These are phyloP conservation scores for Cryomyces antarcticus DNA, from an alignment of 495 filamentous ascomycete genomes.

Conservation along the genomic window DNA sequence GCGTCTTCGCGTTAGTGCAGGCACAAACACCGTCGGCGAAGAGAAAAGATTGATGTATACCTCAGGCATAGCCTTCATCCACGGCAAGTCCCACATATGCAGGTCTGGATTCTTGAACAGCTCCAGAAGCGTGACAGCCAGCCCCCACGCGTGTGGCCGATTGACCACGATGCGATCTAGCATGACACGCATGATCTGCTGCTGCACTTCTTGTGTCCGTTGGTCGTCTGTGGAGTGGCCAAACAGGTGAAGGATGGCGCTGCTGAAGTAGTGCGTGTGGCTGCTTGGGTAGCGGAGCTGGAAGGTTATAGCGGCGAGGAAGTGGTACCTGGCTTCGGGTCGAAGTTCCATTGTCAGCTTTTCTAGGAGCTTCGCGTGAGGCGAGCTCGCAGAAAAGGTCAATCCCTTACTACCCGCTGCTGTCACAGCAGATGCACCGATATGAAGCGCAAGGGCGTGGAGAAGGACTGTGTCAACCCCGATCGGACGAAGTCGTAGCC, in stretches of 20 bases:
- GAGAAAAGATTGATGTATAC: conserved; percentile 23
- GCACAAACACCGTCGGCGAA: too few species aligned
- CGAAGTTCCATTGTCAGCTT: conserved; percentile 50
- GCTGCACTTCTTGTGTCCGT: conserved; percentile 45
- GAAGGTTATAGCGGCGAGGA: conserved; percentile 70
- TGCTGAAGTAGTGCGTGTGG: conserved; percentile 84
- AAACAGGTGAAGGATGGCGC: conserved; percentile 72
- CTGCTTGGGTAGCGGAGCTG: conserved; percentile 80
- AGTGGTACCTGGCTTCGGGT: conserved; percentile 66
- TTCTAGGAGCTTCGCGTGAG: conserved; percentile 56
- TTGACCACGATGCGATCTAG: conserved; percentile 74
- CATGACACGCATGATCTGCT: conserved; percentile 74
- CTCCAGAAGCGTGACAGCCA: conserved; percentile 79
- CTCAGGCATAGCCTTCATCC: conserved; percentile 73
- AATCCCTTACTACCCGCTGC: conserved; percentile 35
- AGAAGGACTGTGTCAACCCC: conserved; percentile 51
- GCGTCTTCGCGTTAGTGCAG: too few species aligned
- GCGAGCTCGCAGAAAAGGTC: conserved; percentile 43
- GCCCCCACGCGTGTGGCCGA: conserved; percentile 89
- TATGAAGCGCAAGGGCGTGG: conserved; percentile 64
- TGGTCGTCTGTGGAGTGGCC: conserved; percentile 16
- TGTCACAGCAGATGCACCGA: conserved; percentile 50
- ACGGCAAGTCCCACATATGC: conserved; percentile 79
- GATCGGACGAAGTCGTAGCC: conserved; percentile 37
- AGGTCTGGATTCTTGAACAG: conserved; percentile 77